Conservation (phyloP, 495 filamentous ascomycete species). For the Aspergillus taichungensis region DNA sequence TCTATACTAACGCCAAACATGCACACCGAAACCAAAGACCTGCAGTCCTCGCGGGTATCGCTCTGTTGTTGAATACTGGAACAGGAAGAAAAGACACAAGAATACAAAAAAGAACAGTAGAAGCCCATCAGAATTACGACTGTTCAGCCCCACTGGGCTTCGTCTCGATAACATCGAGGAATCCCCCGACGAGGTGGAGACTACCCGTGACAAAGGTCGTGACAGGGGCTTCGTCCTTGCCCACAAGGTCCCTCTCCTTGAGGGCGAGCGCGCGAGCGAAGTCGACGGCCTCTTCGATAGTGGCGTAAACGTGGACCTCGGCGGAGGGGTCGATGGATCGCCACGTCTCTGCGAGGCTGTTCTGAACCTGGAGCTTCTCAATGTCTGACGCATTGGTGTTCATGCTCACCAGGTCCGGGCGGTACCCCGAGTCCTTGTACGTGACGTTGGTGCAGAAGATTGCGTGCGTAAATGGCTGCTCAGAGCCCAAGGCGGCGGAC, state of each 20-base stretch:
- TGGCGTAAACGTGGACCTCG: constrained; percentile 57
- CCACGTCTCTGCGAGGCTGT: constrained; percentile 66
- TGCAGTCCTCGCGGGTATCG: constrained; percentile 8
- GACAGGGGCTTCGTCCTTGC: constrained; percentile 29
- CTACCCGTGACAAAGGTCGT: constrained; percentile 70
- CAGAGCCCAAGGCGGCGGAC: constrained; percentile 41
- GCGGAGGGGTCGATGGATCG: constrained; percentile 50
- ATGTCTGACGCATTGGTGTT: constrained; percentile 61
- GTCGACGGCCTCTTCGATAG: constrained; percentile 79
- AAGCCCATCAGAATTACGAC: not conserved
- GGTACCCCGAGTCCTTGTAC: constrained; percentile 60
- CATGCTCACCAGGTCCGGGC: constrained; percentile 66
- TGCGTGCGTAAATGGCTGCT: constrained; percentile 62
- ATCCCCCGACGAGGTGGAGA: constrained; percentile 77
- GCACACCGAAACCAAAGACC: not conserved
- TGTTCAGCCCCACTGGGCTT: constrained; percentile 16
- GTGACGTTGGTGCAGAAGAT: constrained; percentile 89
- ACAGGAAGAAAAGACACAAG: not conserved
- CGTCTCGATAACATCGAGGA: constrained; percentile 69
- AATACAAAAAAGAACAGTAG: not conserved
- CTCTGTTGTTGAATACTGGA: constrained; percentile 11
- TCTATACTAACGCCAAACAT: constrained; percentile 1
- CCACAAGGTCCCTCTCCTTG: constrained; percentile 20
- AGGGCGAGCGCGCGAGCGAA: constrained; percentile 48
- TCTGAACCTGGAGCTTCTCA: constrained; percentile 63